Percentiles rank a stretch among this genome's conserved stretches.
These are phyloP conservation scores for Trichoderma orchidacearum DNA, from an alignment of 495 filamentous ascomycete species.

Conservation along the genomic window DNA sequence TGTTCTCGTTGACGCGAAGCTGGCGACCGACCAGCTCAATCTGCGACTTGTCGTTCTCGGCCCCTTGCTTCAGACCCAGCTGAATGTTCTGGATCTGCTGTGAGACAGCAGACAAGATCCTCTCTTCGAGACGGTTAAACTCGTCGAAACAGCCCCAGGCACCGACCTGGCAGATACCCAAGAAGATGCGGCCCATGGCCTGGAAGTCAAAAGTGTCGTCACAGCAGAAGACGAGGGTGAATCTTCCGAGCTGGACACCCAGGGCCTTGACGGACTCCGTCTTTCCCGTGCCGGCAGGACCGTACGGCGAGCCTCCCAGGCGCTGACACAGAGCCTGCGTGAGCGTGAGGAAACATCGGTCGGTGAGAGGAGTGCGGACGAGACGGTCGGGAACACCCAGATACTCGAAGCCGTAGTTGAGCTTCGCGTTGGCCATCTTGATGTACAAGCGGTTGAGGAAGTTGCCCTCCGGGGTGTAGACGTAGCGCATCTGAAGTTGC, in stretches of 20 bases:
- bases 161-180: conserved; percentile 97
- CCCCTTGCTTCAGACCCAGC: conserved; percentile 72
- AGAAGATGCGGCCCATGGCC: conserved; percentile 97
- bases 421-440: conserved; percentile 91
- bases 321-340: conserved; percentile 92
- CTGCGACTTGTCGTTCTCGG: conserved; percentile 62
- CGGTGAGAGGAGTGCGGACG: conserved; percentile 89
- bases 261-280: conserved; percentile 98
- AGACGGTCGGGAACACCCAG: conserved; percentile 90
- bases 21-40: conserved; percentile 90
- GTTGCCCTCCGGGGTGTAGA: conserved; percentile 70
- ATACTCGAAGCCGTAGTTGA: conserved; percentile 96
- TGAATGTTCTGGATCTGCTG: conserved; percentile 99
- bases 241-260: conserved; percentile 89
- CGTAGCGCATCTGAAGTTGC: conserved; percentile 96
- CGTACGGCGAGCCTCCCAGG: conserved; percentile 93
- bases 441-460: conserved; percentile 74
- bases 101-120: conserved; percentile 92
- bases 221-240: conserved; percentile 97
- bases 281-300: conserved; percentile 97
- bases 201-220: conserved; percentile 99
- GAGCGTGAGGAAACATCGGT: conserved; percentile 94
- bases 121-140: conserved; percentile 95
- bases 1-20: conserved; percentile 75
- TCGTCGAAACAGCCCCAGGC: conserved; percentile 99